Base-by-base conservation (phyloP, 768 basidiomycete genomes). In the Crassisporium funariophilum region DNA sequence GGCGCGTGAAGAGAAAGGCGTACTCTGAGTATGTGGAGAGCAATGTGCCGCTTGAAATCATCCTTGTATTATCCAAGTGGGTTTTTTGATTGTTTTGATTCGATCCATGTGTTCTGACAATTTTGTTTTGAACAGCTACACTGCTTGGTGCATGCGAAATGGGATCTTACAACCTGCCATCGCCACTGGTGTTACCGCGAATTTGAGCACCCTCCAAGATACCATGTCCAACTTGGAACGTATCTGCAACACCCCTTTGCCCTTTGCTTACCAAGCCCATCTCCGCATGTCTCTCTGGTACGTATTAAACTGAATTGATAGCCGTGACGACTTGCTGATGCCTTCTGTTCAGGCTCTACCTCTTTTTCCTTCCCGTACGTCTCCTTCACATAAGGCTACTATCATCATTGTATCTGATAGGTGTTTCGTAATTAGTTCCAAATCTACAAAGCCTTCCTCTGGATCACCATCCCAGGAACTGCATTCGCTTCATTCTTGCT, bases 261-360 rank as follows among this genome's bases (percentile, higher is more conserved):
- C 83, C 2, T 86, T 85, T 55, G 83, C 84, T 10, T 85, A 86
- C 59, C 84, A 86, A 61, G 81, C 79, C 15, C 83, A 84, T 57
- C 67, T 85, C 38, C 71, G 83, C 42, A 78, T 84, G 69, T 81
- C 81, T 4, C 65, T 82, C 8, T 86, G 84, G 82, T 79, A 56
- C 52, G 62, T 72, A 61, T 78, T 41, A 52, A 76, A 7, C 60
- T 82, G 44, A 77, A 76, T 2, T 81, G 79, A 52, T 77, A 12
- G 79, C 78, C 77, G 12, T 16, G 2, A 75, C 53, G 57, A 56
- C 71, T 65, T 43, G 52, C 63, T 29, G 34, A 22, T 60, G 38
- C 19, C 17, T 61, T 77, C 74, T 1, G 58, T 33, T 4, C 44
- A 70, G 69, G 70, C 56, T 74, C 7, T 73, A 74, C 35, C 63